A percentile compares a stretch with the other conserved stretches of the same genome.
Conservation (phyloP, 1,284 basidiomycete genomes). For the Erythrobasidium hasegawianum region DNA sequence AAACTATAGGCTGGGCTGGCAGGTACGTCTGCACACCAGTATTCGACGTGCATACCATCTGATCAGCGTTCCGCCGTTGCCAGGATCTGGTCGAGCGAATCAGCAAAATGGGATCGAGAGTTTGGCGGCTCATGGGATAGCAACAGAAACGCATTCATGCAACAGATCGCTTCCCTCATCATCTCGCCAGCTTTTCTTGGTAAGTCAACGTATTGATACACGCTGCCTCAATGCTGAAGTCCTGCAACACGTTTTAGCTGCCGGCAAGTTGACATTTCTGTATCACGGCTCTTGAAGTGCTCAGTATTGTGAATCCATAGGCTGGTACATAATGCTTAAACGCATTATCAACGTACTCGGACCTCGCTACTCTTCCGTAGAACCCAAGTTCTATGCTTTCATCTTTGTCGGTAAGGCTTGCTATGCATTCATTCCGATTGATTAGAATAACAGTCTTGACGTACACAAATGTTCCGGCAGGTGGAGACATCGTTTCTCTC, state of each 20-base stretch:
- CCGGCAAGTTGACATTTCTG: too few species aligned
- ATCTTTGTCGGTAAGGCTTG: slow-evolving; percentile 36
- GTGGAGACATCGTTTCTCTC: slow-evolving; percentile 53
- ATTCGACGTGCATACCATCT: too few species aligned
- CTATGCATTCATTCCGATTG: too few species aligned
- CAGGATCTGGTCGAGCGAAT: slow-evolving; percentile 29
- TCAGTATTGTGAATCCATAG: too few species aligned
- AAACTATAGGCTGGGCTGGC: neutral
- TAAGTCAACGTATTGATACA: too few species aligned
- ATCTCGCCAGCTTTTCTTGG: neutral
- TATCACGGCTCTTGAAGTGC: too few species aligned
- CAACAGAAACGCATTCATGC: slow-evolving; percentile 7
- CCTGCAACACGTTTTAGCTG: too few species aligned
- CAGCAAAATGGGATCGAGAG: neutral
- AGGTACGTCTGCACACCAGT: neutral
- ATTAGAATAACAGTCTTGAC: too few species aligned
- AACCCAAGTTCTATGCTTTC: slow-evolving; percentile 27
- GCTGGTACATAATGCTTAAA: slow-evolving; percentile 59
- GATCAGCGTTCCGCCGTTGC: too few species aligned
- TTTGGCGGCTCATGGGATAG: slow-evolving; percentile 5
- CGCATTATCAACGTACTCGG: slow-evolving; percentile 54
- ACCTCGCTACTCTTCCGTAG: slow-evolving; percentile 54
- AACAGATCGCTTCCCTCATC: neutral
- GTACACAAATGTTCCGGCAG: too few species aligned
- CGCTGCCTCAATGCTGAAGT: too few species aligned